These are phyloP conservation scores for Erodium maritimum DNA, from an alignment of 345 rosid species.

Conservation along the genomic window DNA sequence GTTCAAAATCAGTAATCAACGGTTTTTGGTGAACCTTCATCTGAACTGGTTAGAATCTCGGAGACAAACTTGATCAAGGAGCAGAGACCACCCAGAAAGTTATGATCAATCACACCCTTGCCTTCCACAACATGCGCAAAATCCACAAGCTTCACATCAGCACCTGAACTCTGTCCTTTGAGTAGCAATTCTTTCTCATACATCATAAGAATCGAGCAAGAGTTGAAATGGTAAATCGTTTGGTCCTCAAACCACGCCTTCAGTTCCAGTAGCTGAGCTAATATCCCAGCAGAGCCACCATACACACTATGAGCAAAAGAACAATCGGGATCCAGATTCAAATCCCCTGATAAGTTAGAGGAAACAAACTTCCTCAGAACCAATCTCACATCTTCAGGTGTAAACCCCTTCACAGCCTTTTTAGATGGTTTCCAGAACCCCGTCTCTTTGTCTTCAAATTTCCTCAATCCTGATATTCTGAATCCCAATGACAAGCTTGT, in stretches of 20 bases:
- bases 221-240: conserved; percentile 67
- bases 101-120: conserved; percentile 79
- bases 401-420: conserved; percentile 32
- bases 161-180: conserved; percentile 23
- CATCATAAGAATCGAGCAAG: conserved; percentile 72
- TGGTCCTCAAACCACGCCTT: conserved; percentile 94
- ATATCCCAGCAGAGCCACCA: conserved; percentile 53
- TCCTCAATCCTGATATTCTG: conserved; percentile 67
- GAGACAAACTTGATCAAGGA: conserved; percentile 74
- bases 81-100: conserved; percentile 91
- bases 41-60: conserved; percentile 36
- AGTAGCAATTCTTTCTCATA: conserved; percentile 44
- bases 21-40: conserved; percentile 22
- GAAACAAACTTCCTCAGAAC: conserved; percentile 76
- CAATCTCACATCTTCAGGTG: conserved; percentile 36
- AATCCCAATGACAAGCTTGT: conserved; percentile 55
- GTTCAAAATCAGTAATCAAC: conserved; percentile 17
- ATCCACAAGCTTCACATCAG: conserved; percentile 69
- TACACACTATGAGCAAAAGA: conserved; percentile 40
- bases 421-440: conserved; percentile 60
- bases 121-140: conserved; percentile 89
- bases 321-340: conserved; percentile 37
- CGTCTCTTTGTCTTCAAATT: conserved; percentile 27
- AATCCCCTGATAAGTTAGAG: conserved; percentile 27
- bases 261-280: conserved; percentile 65